Evolutionary conservation across 1,139 yeast genomes (phyloP), one percentile per base, ranked within the genome.

Genomic region (Pichia terricola): DNA sequence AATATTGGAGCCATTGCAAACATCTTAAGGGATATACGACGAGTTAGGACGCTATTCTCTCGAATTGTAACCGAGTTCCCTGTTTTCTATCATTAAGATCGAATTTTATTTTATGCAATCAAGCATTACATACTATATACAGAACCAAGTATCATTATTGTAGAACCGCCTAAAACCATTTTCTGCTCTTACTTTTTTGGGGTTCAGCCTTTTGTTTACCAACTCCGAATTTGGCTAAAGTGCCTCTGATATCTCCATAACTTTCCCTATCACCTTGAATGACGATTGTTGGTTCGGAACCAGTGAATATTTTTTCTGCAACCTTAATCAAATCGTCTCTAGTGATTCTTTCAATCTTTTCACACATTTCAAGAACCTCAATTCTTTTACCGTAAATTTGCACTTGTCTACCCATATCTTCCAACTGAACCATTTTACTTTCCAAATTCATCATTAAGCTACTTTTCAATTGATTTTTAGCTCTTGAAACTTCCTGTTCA

Each of bases 341-440:
- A 0, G 85, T 73, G 50, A 91, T 71, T 7, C 63, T 61, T 49
- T 82, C 87, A 49, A 91, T 88, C 56, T 80, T 80, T 9, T 66
- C 68, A 46, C 91, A 81, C 95, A 91, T 88, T 56, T 88, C 95
- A 37, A 72, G 69, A 7, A 88, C 82, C 11, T 86, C 78, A n/a
- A 91, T 75, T 53, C 85, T 74, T 54, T 74, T 74, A 38, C 87
- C 88, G 58, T 84, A 88, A 45, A 87, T 78, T 64, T 86, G 95
- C 31, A 91, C 78, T 64, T 91, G 98, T 62, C 98, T 78, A 10
- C 98, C 98, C 64, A 89, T 72, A 59, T 91, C 98, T 63, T 91
- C 98, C 44, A 91, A 69, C 56, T 85, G 89, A 22, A 94, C 95
- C 70, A 91, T 74, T 61, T 84, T 87, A 53, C 94, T 80, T 63